Percentiles rank a stretch among this genome's conserved stretches.
Conservation (phyloP, 2,329 filamentous ascomycete species). For the Rasamsonia emersonii region DNA sequence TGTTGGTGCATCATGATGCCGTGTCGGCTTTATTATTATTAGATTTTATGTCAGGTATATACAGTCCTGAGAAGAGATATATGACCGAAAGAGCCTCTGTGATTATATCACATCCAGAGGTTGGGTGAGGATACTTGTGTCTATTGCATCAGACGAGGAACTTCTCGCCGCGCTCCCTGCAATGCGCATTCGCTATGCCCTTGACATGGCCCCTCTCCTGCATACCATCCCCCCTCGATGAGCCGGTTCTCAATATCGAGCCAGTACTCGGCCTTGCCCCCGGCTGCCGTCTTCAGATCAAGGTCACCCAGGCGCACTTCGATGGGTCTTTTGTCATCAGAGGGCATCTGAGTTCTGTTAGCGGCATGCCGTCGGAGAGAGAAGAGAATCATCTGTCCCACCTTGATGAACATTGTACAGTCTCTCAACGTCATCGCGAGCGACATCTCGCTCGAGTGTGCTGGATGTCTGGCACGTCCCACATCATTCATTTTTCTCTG, state of each 20-base stretch:
- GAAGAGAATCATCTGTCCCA: conserved; percentile 24
- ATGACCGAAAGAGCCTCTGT: too few species aligned
- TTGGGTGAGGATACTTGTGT: too few species aligned
- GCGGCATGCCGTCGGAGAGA: conserved; percentile 3
- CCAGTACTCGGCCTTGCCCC: conserved; percentile 62
- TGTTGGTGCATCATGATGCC: too few species aligned
- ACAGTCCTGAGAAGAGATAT: too few species aligned
- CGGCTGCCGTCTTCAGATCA: conserved; percentile 62
- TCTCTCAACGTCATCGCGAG: conserved; percentile 75
- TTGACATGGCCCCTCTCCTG: conserved; percentile 27
- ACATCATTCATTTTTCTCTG: conserved; percentile 27
- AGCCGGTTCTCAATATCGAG: conserved; percentile 53
- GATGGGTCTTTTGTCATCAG: conserved; percentile 20
- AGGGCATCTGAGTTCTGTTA: conserved; percentile 22
- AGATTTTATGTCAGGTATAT: too few species aligned
- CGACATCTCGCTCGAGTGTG: conserved; percentile 43
- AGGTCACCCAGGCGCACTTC: conserved; percentile 61
- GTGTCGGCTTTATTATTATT: too few species aligned
- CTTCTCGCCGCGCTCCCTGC: too few species aligned
- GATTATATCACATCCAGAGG: too few species aligned
- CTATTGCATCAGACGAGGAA: too few species aligned
- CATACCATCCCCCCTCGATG: conserved; percentile 62
- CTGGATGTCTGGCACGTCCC: conserved; percentile 26
- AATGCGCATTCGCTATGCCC: conserved; percentile 25
- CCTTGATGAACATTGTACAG: conserved; percentile 64